Evolutionary conservation across 768 basidiomycete genomes (phyloP), one percentile per base, ranked within the genome.

Genomic region (Mrakia gelida): DNA sequence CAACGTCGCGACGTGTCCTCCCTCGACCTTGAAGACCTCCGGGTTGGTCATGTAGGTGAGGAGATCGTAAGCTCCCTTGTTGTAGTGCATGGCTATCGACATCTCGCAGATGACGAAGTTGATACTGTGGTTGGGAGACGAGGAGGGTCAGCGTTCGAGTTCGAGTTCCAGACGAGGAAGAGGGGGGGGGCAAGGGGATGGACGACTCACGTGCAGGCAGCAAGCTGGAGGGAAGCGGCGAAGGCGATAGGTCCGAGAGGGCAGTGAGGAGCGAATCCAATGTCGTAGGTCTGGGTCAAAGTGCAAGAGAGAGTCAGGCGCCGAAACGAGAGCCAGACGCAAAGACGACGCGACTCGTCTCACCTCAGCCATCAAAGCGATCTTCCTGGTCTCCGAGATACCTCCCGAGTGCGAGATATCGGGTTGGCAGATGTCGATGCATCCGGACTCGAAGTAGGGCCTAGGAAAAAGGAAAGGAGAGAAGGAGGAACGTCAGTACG

Each of bases 231-330:
- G 43, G 72, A 78, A 21, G 78, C 90, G 8, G 91, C 91, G 32
- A 92, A 86, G 0, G 91, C 90, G 43, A 92, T 88, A 0, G 91
- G 91, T 0, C 90, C 90, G 1, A 91, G 81, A 2, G 91, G 91
- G 83, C 90, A 91, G 81, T 92, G 91, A 7, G 91, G 91, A 0
- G 90, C 91, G 73, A 86, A 82, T 16, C 88, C 91, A 73, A 92
- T 68, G 79, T 92, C 92, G 81, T 91, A 92, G 9, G 61, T 54
- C 43, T 71, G 28, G n/a, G 1, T 26, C 43, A 15, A 5, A 26
- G 28, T 4, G 6, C 28, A n/a, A n/a, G n/a, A 9, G 9, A 28
- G n/a, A 6, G 10, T 18, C 32, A 71, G 52, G 6, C 6, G 2
- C 28, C 26, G 34, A 43, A 43, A 71, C 43, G 18, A 32, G 61